Conservation (phyloP, 176 grass and related monocot species). For the Oryza punctata region DNA sequence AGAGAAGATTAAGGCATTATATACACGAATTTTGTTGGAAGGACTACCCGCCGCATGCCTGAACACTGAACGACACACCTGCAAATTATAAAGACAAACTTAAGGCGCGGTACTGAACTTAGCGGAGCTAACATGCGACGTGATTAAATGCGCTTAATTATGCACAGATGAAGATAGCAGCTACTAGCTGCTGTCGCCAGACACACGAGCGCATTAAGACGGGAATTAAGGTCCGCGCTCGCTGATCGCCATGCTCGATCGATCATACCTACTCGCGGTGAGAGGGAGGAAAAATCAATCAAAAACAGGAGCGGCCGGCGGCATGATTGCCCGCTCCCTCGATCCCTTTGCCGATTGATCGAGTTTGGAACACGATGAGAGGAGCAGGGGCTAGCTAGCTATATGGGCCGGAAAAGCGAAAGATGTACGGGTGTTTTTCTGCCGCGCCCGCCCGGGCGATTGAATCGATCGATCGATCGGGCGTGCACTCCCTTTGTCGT, state of each 20-base stretch:
- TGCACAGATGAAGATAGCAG: too few relatives aligned
- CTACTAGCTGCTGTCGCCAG: too few relatives aligned
- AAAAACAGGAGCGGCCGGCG: neutral
- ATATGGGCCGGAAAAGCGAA: slow-evolving; percentile 35
- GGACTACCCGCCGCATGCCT: too few relatives aligned
- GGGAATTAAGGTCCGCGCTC: too few relatives aligned
- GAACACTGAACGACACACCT: neutral
- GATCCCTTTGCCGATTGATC: neutral
- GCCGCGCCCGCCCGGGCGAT: slow-evolving; percentile 21
- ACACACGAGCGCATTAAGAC: too few relatives aligned
- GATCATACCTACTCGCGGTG: neutral
- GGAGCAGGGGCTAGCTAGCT: too few relatives aligned
- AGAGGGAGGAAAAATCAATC: neutral
- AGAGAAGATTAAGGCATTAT: neutral
- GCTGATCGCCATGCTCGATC: too few relatives aligned
- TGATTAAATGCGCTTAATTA: neutral
- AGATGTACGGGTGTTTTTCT: slow-evolving; percentile 30
- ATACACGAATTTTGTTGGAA: neutral
- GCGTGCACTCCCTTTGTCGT: neutral
- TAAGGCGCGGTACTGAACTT: neutral
- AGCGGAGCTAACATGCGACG: slow-evolving; percentile 10
- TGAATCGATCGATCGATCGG: neutral
- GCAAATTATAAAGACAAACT: neutral
- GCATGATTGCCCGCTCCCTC: slow-evolving; percentile 49
- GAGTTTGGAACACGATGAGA: slow-evolving; percentile 47